Evolutionary conservation across 192 early-diverging fungal genomes (phyloP), one percentile per base, ranked within the genome.

Genomic region (Geranomyces michiganensis): DNA sequence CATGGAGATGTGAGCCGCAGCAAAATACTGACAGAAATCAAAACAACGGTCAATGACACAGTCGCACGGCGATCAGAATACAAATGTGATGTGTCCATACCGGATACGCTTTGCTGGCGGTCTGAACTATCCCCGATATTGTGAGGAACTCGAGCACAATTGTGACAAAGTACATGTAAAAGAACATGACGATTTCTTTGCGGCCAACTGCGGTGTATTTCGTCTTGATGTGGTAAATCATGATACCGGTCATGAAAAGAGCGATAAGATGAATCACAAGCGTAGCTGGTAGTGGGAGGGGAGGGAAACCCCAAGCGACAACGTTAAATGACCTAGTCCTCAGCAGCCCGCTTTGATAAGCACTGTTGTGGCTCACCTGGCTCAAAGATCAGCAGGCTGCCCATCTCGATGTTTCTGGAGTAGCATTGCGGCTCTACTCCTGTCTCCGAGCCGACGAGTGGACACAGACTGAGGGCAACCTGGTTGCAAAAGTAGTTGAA

Each of bases 181-280:
- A 99, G 79, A 98, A 96, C 90, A 97, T 90, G 62, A 96, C 92
- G 78, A 98, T 97, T 82, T 98, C 97, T 83, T 95, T 95, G 66
- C 97, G 94, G 91, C 92, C 97, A n/a, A 99, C 94, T 41, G 97
- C 97, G 27, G 97, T 99, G 82, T 96, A 98, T 83, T 99, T 99
- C 48, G 91, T 92, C 67, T 91, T 91, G 78, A 99, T 93, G 79
- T 99, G 96, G 71, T 92, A 92, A 78, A 99, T 97, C 97, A 99
- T 99, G 76, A 96, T 96, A 58, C 89, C 79, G 10, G 96, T 96
- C 97, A 99, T 99, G 69, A 94, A 77, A 63, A 99, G 78, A 29
- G 96, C 91, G 64, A 97, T 88, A 60, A 98, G 70, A 73, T 97
- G 91, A 67, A 98, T 93, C 62, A 99, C 93, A 41, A 99, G 83